Conservation (phyloP, 176 grass and related monocot species). For the Oropetium thomaeum region DNA sequence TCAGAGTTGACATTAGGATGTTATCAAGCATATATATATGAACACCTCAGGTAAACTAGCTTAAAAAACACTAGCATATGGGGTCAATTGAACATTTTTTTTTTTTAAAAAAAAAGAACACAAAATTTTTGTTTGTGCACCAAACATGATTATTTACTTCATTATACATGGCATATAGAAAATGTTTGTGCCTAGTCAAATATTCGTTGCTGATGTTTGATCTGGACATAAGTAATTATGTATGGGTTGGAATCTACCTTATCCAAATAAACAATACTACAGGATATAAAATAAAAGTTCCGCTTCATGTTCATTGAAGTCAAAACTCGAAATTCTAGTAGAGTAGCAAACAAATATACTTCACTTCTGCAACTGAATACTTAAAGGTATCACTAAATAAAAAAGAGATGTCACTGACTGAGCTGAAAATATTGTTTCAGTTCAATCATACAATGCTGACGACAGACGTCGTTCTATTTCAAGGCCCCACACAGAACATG, state of each 20-base stretch:
- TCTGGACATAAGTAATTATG: background rate
- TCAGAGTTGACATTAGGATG: constrained; percentile 16
- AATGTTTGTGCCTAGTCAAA: constrained; percentile 6
- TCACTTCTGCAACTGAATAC: background rate
- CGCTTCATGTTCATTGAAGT: constrained; percentile 13
- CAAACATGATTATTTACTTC: background rate
- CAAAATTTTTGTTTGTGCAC: background rate
- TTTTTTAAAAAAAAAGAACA: background rate
- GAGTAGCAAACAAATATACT: constrained; percentile 5
- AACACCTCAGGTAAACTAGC: background rate
- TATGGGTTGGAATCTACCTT: background rate
- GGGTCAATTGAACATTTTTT: constrained; percentile 6
- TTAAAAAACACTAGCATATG: background rate
- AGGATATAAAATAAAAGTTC: background rate
- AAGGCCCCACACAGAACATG: constrained; percentile 33
- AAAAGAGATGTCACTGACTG: constrained; percentile 26
- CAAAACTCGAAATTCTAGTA: background rate
- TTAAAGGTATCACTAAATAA: constrained; percentile 11
- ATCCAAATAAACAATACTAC: constrained; percentile 6
- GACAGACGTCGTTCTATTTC: constrained; percentile 46
- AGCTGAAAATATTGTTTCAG: constrained; percentile 29
- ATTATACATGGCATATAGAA: background rate
- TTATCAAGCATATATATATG: constrained; percentile 1
- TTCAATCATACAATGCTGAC: constrained; percentile 34
- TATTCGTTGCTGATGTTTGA: constrained; percentile 30